A percentile compares a stretch with the other conserved stretches of the same genome.
phyloP scores from a whole-genome alignment of 2,329 filamentous ascomycete genomes.

The Alternaria panax region DNA sequence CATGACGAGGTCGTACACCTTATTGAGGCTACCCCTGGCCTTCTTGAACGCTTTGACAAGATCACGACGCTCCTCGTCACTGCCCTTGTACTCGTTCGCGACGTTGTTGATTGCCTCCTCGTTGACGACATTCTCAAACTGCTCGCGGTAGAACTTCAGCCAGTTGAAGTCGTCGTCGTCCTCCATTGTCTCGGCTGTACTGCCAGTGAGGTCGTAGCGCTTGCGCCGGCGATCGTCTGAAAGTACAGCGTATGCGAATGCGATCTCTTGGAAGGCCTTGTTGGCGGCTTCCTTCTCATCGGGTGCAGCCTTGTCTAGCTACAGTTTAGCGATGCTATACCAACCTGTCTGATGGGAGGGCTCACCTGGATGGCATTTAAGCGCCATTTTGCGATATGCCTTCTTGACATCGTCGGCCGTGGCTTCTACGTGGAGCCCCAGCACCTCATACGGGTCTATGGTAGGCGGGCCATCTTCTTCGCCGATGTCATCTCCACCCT shows the following conservation, averaged over 20 bases:
- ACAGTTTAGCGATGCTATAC: slow-evolving; percentile 14
- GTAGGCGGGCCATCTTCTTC: slow-evolving; percentile 67
- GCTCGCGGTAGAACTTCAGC: slow-evolving; percentile 85
- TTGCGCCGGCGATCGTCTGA: slow-evolving; percentile 81
- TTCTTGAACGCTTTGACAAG: slow-evolving; percentile 78
- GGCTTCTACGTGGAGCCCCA: slow-evolving; percentile 74
- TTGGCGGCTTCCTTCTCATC: slow-evolving; percentile 76
- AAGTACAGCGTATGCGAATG: slow-evolving; percentile 92
- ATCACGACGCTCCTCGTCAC: slow-evolving; percentile 83
- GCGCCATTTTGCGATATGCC: slow-evolving; percentile 88
- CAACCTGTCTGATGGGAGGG: slow-evolving; percentile 17
- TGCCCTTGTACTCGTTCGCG: slow-evolving; percentile 79
- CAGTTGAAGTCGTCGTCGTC: slow-evolving; percentile 83
- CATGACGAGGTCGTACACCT: slow-evolving; percentile 84
- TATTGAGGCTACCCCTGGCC: slow-evolving; percentile 76
- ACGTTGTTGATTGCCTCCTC: slow-evolving; percentile 78
- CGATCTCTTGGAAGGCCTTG: slow-evolving; percentile 84
- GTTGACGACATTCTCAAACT: slow-evolving; percentile 80
- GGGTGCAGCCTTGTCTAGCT: slow-evolving; percentile 75
- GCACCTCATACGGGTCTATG: slow-evolving; percentile 78
- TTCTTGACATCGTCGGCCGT: slow-evolving; percentile 82
- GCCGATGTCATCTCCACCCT: slow-evolving; percentile 27
- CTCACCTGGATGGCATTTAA: slow-evolving; percentile 78
- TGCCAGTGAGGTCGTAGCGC: slow-evolving; percentile 89
- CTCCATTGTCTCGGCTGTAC: slow-evolving; percentile 80